Evolutionary conservation across 116 monocot species (phyloP).

Genomic region (Posidonia oceanica): DNA sequence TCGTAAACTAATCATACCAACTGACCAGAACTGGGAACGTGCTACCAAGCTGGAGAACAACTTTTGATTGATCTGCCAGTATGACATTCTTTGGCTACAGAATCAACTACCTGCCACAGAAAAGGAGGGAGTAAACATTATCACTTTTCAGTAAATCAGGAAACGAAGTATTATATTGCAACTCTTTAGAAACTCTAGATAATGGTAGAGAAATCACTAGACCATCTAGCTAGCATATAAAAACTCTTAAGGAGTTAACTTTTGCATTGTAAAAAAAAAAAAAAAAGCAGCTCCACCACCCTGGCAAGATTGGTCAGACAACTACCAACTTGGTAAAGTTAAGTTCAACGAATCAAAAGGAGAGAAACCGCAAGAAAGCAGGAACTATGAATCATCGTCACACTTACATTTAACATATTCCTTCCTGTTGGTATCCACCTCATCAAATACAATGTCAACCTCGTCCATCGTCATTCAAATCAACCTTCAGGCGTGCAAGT

Average conservation of each 20-base stretch:
- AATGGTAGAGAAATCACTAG: neutral
- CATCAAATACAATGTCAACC: conserved; percentile 7
- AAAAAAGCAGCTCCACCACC: neutral
- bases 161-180: neutral
- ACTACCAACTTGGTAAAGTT: neutral
- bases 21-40: neutral
- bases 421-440: neutral
- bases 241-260: neutral
- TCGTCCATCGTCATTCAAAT: conserved; percentile 2
- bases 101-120: neutral
- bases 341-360: neutral
- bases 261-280: neutral
- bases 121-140: neutral
- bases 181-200: neutral
- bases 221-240: neutral
- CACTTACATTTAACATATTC: conserved; percentile 2
- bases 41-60: conserved; percentile 5
- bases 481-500: neutral
- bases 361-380: too few relatives aligned
- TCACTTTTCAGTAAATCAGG: neutral
- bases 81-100: conserved; percentile 9
- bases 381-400: too few relatives aligned
- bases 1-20: neutral
- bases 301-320: too few relatives aligned
- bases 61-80: conserved; percentile 4